These are phyloP conservation scores for Aphanomyces invadans DNA, from an alignment of 352 stramenopile genomes.

Conservation along the genomic window DNA sequence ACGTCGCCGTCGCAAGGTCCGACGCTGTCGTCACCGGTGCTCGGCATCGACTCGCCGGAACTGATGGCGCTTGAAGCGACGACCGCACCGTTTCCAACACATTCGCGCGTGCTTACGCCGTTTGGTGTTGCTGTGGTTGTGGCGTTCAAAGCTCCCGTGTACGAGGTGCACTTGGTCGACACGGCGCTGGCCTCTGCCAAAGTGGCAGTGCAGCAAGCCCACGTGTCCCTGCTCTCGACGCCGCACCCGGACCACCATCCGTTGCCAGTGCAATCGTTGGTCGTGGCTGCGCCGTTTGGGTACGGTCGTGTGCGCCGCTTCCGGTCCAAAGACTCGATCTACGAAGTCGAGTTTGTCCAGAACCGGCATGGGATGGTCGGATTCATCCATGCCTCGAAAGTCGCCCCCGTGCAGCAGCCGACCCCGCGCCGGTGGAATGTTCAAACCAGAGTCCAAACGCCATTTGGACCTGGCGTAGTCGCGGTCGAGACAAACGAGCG, in stretches of 20 bases:
- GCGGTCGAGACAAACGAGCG: not conserved
- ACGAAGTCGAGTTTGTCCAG: slow-evolving; percentile 12
- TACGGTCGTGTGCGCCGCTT: not conserved
- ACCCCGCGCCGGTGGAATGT: not conserved
- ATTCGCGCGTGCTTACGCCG: slow-evolving; percentile 45
- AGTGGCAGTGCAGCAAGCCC: slow-evolving; percentile 3
- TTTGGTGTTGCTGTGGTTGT: slow-evolving; percentile 57
- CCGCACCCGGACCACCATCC: slow-evolving; percentile 19
- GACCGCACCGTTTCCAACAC: slow-evolving; percentile 32
- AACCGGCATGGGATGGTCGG: not conserved
- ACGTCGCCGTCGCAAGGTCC: not conserved
- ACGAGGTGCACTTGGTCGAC: slow-evolving; percentile 38
- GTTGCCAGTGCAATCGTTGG: not conserved
- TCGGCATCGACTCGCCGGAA: too few relatives aligned
- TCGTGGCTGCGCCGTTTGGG: not conserved
- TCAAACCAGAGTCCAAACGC: slow-evolving; percentile 4
- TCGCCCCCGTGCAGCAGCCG: not conserved
- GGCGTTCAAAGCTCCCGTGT: slow-evolving; percentile 44
- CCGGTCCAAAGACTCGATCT: slow-evolving; percentile 13
- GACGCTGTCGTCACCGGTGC: not conserved
- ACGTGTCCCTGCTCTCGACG: not conserved
- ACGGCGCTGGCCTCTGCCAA: not conserved
- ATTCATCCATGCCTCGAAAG: slow-evolving; percentile 4
- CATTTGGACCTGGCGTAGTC: slow-evolving; percentile 19
- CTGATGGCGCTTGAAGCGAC: too few relatives aligned